These are phyloP conservation scores for Odonthalia washingtoniensis DNA, from an alignment of 31 red algal species.

Conservation along the genomic window DNA sequence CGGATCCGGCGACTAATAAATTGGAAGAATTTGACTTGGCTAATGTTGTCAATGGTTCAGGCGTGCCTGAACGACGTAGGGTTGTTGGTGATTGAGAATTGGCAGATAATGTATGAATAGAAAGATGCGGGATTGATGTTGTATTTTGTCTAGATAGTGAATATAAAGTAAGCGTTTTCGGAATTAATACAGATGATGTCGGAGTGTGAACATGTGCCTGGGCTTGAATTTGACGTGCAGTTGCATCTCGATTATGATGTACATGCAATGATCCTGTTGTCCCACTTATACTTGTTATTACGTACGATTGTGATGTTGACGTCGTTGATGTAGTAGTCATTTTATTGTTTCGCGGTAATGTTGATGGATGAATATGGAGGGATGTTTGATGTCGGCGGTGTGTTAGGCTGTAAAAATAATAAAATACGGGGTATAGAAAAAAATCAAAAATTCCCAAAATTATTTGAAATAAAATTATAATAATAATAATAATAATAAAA, in stretches of 20 bases:
- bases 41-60: conserved; percentile 21
- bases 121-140: not conserved
- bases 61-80: not conserved
- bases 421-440: too few species aligned
- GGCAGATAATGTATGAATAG: not conserved
- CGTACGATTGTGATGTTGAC: too few species aligned
- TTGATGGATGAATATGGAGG: too few species aligned
- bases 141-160: not conserved
- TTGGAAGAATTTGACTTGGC: not conserved
- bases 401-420: too few species aligned
- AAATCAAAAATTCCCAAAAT: too few species aligned
- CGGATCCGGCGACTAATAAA: conserved; percentile 22
- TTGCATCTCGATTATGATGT: not conserved
- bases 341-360: too few species aligned
- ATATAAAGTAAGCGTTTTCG: not conserved
- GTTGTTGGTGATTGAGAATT: not conserved
- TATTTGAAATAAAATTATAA: too few species aligned
- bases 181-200: not conserved
- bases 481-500: too few species aligned
- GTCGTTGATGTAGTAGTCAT: too few species aligned
- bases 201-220: not conserved
- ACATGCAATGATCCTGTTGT: not conserved
- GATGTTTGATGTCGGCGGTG: too few species aligned
- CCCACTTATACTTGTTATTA: not conserved
- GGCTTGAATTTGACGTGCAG: not conserved